Evolutionary conservation across 345 rosid species (phyloP), one percentile per base, ranked within the genome.

Genomic region (Populus davidiana): DNA sequence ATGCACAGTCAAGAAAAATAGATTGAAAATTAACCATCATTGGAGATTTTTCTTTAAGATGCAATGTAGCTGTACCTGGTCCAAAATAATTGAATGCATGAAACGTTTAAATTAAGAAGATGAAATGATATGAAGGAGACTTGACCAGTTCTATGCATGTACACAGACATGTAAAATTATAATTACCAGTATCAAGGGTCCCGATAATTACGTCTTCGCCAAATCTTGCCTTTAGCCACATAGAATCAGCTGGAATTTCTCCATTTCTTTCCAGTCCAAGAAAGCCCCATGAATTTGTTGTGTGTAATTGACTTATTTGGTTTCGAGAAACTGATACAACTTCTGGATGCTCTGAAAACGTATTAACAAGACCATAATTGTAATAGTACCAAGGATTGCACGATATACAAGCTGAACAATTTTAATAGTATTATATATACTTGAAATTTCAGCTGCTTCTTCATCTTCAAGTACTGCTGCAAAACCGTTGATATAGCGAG

Each of bases 221-320:
- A 65, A 73, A 77, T 50, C 68, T 81, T 20, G 75, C 78, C 29
- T 52, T 77, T 1, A 0, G 23, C 84, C 84, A 77, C 5, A 77
- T 6, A 21, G 81, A 81, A 27, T 52, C 33, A 21, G 74, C 3
- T 29, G 64, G 68, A 21, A 69, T 31, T 13, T 31, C 67, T 6
- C 77, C 81, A 63, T 78, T 50, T 17, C 13, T 74, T 66, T 81
- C 81, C 49, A 81, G 27, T 25, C 77, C 78, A 50, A 81, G 76
- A 74, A 81, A 81, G n/a, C 70, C 78, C 84, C 84, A 81, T 38
- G 84, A 73, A 64, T 68, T 77, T 63, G 84, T 81, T 3, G 84
- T 77, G 50, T 81, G 84, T 17, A 81, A n/a, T 35, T 81, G 52
- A 4, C 39, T 73, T 17, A 4, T 67, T 38, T 74, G 75, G 35